Conservation (phyloP, 306 rosid genomes). For the Casuarina equisetifolia region DNA sequence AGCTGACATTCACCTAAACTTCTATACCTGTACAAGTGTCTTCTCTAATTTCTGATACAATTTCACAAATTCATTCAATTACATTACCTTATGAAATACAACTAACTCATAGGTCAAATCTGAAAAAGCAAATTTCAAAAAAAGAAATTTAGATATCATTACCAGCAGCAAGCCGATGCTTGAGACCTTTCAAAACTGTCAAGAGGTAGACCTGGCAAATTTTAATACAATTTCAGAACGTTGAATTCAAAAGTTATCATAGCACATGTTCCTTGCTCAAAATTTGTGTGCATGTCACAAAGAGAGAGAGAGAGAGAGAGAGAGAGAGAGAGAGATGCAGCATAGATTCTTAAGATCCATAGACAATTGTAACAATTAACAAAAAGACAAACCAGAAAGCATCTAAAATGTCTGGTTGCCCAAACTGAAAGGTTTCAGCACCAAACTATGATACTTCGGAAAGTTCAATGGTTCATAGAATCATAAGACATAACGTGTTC, state of each 20-base stretch:
- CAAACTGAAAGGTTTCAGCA: background rate
- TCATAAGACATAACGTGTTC: background rate
- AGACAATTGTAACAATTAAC: background rate
- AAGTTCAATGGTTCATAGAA: background rate
- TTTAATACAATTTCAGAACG: constrained; percentile 38
- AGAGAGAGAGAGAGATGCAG: constrained; percentile 12
- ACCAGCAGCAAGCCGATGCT: constrained; percentile 98
- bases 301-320: background rate
- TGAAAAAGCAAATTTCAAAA: background rate
- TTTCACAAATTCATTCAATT: background rate
- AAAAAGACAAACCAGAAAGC: background rate
- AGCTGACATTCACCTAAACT: background rate
- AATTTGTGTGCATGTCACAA: background rate
- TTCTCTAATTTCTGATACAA: background rate
- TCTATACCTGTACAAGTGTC: background rate
- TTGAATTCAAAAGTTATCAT: constrained; percentile 24
- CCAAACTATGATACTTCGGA: background rate
- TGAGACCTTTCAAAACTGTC: constrained; percentile 88
- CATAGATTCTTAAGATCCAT: constrained; percentile 4
- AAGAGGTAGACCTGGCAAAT: constrained; percentile 82
- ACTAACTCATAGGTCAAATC: background rate
- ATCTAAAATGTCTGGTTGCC: background rate
- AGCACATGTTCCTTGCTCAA: constrained; percentile 21
- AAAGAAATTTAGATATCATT: constrained; percentile 27
- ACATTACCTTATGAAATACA: background rate